phyloP scores from a whole-genome alignment of 805 yeast species.

The Ogataea angusta region DNA sequence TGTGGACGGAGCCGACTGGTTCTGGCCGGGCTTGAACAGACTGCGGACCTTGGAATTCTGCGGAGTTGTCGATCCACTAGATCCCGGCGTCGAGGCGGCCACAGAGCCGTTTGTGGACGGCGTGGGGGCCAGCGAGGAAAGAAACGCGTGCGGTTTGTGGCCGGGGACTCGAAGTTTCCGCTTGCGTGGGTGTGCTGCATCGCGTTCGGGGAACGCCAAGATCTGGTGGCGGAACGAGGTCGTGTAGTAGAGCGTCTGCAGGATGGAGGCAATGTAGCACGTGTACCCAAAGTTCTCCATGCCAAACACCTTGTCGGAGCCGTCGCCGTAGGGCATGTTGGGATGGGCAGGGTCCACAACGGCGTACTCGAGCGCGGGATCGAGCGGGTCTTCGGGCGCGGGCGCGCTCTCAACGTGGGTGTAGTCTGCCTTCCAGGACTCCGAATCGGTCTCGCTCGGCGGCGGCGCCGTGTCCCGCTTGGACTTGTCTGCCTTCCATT shows the following conservation, averaged over 20 bases:
- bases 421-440: slow-evolving; percentile 16
- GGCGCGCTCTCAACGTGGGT: slow-evolving; percentile 19
- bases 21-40: slow-evolving; percentile 14
- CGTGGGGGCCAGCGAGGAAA: slow-evolving; percentile 20
- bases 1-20: slow-evolving; percentile 3
- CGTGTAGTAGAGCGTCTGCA: slow-evolving; percentile 83
- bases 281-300: slow-evolving; percentile 88
- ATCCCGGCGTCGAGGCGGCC: not conserved
- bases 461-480: slow-evolving; percentile 10
- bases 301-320: slow-evolving; percentile 68
- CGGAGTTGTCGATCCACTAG: slow-evolving; percentile 1
- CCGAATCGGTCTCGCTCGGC: not conserved
- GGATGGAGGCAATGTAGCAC: slow-evolving; percentile 89
- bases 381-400: slow-evolving; percentile 20
- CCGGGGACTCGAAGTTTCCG: slow-evolving; percentile 43
- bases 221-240: slow-evolving; percentile 61
- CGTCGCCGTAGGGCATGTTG: slow-evolving; percentile 58
- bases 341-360: slow-evolving; percentile 20
- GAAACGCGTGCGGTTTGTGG: slow-evolving; percentile 37
- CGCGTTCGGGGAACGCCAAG: slow-evolving; percentile 44
- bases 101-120: not conserved
- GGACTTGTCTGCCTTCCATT: slow-evolving; percentile 26
- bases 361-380: slow-evolving; percentile 23
- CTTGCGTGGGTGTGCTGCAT: slow-evolving; percentile 30
- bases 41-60: slow-evolving; percentile 19